Evolutionary conservation across 1,139 yeast genomes (phyloP).

Genomic region (Kodamaea ohmeri): DNA sequence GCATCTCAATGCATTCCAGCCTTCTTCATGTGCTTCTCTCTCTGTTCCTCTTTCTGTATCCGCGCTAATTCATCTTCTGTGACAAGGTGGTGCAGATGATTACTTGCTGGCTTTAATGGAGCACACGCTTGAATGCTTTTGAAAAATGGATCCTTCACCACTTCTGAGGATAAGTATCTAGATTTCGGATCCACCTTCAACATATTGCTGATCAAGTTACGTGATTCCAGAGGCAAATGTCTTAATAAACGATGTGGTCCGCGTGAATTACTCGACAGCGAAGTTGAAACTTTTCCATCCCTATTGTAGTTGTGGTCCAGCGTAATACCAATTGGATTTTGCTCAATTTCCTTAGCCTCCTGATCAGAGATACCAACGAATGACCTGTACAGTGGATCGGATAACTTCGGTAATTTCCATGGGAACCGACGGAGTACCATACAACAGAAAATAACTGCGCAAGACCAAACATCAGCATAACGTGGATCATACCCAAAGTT

Average conservation of each 20-base stretch:
- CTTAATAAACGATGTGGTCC: constrained; percentile 38
- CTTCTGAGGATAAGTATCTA: constrained; percentile 31
- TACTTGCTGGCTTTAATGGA: constrained; percentile 19
- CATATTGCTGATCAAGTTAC: constrained; percentile 35
- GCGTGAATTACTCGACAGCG: constrained; percentile 11
- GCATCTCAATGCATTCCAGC: constrained; percentile 13
- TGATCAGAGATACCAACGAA: constrained; percentile 26
- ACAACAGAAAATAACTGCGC: constrained; percentile 74
- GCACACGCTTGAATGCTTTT: constrained; percentile 29
- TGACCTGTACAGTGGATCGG: constrained; percentile 54
- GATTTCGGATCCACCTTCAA: constrained; percentile 28
- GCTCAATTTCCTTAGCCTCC: constrained; percentile 8
- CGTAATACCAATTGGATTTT: constrained; percentile 7
- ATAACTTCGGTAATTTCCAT: constrained; percentile 68
- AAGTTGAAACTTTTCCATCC: neutral
- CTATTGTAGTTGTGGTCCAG: constrained; percentile 5
- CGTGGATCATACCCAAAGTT: constrained; percentile 62
- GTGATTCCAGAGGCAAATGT: constrained; percentile 37
- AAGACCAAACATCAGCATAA: constrained; percentile 74
- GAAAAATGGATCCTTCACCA: constrained; percentile 29
- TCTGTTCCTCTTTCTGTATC: constrained; percentile 38
- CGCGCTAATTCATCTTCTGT: constrained; percentile 53
- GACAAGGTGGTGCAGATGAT: constrained; percentile 55
- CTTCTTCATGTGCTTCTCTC: constrained; percentile 25
- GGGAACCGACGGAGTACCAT: constrained; percentile 73